Evolutionary conservation across 164 flowering plant genomes (phyloP), one percentile per base, ranked within the genome.

Genomic region (Euptelea pleiosperma): DNA sequence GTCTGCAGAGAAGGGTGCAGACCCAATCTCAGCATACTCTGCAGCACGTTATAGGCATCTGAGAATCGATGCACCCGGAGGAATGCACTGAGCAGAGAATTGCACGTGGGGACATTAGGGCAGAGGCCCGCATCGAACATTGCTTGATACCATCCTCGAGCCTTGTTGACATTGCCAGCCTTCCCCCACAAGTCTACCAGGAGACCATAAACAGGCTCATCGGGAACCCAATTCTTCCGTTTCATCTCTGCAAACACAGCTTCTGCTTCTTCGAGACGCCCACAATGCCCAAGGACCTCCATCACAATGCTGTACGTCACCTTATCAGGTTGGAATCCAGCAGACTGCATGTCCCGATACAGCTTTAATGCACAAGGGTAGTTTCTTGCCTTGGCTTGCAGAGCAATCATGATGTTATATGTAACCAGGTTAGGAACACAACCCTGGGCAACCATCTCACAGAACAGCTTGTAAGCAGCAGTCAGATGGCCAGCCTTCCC

Each of bases 211-310:
- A 91, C 97, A 25, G 95, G 99, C 60, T 86, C 97, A 72, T 91
- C 97, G 0, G 99, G 99, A 6, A 82, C 75, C 95, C 91, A 82
- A 33, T 84, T 81, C 61, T 82, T 80, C 40, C 62, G 59, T 47
- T 69, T 79, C 97, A 94, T 91, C 70, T 86, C 95, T 12, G 60
- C 35, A 74, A 86, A 91, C 57, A 94, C 62, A 33, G 75, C 83
- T 72, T 91, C 99, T 22, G 95, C 96, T 77, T 94, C 96, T 33
- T 89, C 89, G 14, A 89, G 84, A 73, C 75, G 66, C 31, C 99
- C 99, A 75, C 88, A 90, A 62, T 83, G 96, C 11, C 99, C 99
- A 70, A 91, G 91, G 57, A 82, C 97, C 79, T 94, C 99, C 99
- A 94, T 94, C 25, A 91, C 85, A 45, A 91, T 91, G 71, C 87